Evolutionary conservation across 306 rosid species (phyloP).

Genomic region (Pyrus betulifolia): DNA sequence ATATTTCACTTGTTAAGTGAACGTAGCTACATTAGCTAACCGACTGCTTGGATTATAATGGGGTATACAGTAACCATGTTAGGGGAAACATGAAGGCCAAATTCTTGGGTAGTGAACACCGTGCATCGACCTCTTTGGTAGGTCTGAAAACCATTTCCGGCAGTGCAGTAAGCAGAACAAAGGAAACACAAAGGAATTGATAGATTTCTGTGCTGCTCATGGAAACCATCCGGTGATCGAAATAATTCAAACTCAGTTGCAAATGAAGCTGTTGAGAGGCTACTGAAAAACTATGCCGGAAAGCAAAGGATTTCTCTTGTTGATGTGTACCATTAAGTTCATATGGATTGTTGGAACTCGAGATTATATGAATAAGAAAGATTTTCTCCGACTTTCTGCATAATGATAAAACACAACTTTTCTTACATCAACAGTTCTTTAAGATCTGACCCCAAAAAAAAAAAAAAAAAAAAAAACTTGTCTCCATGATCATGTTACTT

Average conservation of each 20-base stretch:
- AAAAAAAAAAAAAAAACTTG: too few species aligned
- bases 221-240: constrained; percentile 55
- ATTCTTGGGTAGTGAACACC: constrained; percentile 22
- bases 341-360: neutral
- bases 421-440: neutral
- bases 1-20: too few species aligned
- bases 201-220: constrained; percentile 62
- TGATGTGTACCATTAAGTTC: neutral
- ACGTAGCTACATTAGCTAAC: too few species aligned
- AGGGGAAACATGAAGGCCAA: too few species aligned
- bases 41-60: too few species aligned
- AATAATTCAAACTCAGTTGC: constrained; percentile 62
- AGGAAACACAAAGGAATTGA: constrained; percentile 62
- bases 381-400: neutral
- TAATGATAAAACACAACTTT: neutral
- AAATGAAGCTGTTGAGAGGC: constrained; percentile 73
- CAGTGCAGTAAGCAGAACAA: constrained; percentile 57
- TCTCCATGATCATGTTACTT: neutral
- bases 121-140: constrained; percentile 21
- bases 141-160: constrained; percentile 62
- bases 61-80: too few species aligned
- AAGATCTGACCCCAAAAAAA: neutral
- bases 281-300: constrained; percentile 56
- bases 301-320: constrained; percentile 13
- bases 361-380: neutral